Conservation (phyloP, 371 early-diverging fungal genomes). For the Fennellomyces sp. region DNA sequence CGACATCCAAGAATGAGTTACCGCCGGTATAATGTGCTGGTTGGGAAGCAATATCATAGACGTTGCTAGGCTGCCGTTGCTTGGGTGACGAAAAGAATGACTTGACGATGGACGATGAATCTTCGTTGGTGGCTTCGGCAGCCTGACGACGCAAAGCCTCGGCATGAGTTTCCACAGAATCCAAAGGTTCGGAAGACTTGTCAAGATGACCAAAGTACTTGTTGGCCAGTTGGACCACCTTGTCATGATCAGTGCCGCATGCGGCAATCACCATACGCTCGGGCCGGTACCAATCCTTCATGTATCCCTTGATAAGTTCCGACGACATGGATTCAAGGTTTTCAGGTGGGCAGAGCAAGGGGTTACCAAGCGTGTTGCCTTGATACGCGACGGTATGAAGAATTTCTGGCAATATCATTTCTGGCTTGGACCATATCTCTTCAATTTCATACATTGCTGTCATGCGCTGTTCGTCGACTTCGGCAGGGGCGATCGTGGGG, state of each 20-base stretch:
- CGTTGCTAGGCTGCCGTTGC: conserved; percentile 4
- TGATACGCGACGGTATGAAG: conserved; percentile 86
- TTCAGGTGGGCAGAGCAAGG: conserved; percentile 75
- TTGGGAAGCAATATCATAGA: conserved; percentile 43
- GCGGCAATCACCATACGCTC: conserved; percentile 92
- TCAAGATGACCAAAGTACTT: conserved; percentile 69
- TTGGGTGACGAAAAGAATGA: conserved; percentile 24
- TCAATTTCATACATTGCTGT: conserved; percentile 85
- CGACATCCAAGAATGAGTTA: conserved; percentile 64
- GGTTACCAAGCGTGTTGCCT: conserved; percentile 84
- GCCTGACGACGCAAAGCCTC: conserved; percentile 34
- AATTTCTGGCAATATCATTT: conserved; percentile 85
- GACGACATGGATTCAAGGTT: conserved; percentile 71
- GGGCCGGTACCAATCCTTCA: conserved; percentile 82
- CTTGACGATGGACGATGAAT: conserved; percentile 25
- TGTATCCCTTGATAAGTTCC: conserved; percentile 69
- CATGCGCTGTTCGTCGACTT: conserved; percentile 82
- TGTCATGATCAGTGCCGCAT: conserved; percentile 85
- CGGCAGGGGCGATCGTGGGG: conserved; percentile 72
- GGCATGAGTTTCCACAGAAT: conserved; percentile 38
- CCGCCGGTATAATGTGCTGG: conserved; percentile 87
- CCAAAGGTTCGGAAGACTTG: conserved; percentile 28
- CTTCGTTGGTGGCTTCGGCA: not conserved
- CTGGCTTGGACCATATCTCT: conserved; percentile 84
- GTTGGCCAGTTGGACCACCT: conserved; percentile 73